Evolutionary conservation across 192 early-diverging fungal species (phyloP).

Genomic region (Phycomyces blakesleeanus): DNA sequence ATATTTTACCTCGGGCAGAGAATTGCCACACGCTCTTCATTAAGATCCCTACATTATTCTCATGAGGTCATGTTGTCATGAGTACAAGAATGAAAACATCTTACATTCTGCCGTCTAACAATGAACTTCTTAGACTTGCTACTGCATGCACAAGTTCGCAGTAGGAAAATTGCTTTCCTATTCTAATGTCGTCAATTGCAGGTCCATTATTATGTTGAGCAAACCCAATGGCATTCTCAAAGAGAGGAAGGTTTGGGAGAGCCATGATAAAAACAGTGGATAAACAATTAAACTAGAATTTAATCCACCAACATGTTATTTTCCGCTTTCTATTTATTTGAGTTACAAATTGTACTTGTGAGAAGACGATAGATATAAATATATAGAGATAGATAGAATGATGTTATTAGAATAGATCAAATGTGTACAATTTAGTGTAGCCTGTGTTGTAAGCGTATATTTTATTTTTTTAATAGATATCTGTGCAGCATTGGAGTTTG

Average conservation of each 20-base stretch:
- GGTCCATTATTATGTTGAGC: conserved; percentile 16
- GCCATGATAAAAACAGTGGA: too few species aligned
- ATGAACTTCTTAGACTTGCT: conserved; percentile 15
- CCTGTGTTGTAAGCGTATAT: too few species aligned
- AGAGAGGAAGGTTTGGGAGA: conserved; percentile 35
- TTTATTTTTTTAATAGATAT: too few species aligned
- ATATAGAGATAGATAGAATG: too few species aligned
- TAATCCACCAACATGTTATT: neutral
- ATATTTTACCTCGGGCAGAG: conserved; percentile 36
- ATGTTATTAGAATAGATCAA: too few species aligned
- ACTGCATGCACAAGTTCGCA: conserved; percentile 28
- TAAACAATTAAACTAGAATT: too few species aligned
- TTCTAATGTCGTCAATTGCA: conserved; percentile 34
- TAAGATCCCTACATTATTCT: conserved; percentile 22
- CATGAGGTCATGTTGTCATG: neutral
- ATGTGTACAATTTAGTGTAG: too few species aligned
- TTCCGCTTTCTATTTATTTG: neutral
- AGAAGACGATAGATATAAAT: too few species aligned
- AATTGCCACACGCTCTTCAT: conserved; percentile 36
- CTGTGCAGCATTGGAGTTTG: too few species aligned
- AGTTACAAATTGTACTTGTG: too few species aligned
- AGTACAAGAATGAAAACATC: neutral
- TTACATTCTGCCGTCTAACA: conserved; percentile 27
- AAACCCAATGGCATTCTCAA: conserved; percentile 27
- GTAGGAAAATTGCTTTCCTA: conserved; percentile 23